Conservation (phyloP, 2,329 filamentous ascomycete species). For the Dactylellina leptospora region DNA sequence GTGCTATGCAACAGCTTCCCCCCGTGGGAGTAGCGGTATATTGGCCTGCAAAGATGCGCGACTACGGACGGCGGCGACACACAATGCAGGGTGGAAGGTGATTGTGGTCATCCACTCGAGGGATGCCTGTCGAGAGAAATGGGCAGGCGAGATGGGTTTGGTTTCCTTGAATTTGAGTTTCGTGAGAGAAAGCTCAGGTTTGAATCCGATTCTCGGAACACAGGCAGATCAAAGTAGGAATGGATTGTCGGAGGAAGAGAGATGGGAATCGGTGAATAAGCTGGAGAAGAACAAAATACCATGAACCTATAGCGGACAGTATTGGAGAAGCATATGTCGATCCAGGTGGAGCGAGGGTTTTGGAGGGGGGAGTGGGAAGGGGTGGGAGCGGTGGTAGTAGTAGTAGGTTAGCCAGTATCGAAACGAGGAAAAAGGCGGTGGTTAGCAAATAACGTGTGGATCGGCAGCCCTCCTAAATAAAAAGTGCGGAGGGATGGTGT, state of each 20-base stretch:
- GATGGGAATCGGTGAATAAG: background rate
- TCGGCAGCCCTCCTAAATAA: too few species aligned
- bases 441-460: too few species aligned
- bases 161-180: background rate
- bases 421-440: too few species aligned
- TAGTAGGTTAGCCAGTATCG: too few species aligned
- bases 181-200: background rate
- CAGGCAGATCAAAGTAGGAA: background rate
- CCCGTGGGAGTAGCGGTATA: too few species aligned
- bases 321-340: too few species aligned
- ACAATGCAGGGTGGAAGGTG: constrained; percentile 5
- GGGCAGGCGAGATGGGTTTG: background rate
- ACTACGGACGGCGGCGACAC: constrained; percentile 19
- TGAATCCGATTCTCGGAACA: constrained; percentile 2
- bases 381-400: background rate
- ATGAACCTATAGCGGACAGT: too few species aligned
- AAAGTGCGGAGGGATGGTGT: too few species aligned
- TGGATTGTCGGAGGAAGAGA: background rate
- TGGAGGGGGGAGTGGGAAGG: background rate
- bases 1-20: too few species aligned
- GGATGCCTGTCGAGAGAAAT: background rate
- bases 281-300: background rate
- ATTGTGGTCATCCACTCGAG: constrained; percentile 9
- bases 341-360: too few species aligned
- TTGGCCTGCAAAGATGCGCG: constrained; percentile 13